These are phyloP conservation scores for Sungouiella thailandica DNA, from an alignment of 805 yeast species.

Conservation along the genomic window DNA sequence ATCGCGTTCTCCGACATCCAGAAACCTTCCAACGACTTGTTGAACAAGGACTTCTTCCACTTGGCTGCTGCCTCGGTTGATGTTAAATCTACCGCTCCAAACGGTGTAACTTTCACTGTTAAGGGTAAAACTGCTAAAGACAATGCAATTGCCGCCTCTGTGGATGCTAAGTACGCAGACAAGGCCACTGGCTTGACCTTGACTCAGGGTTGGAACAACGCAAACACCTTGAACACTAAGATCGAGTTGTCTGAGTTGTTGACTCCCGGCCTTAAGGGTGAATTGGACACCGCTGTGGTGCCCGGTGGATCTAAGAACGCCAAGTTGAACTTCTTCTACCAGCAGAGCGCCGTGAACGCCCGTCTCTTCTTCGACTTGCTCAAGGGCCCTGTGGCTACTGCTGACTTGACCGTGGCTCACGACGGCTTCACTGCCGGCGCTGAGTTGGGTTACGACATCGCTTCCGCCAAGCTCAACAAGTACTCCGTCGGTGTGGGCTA, in stretches of 20 bases:
- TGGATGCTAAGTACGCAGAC: slow-evolving; percentile 91
- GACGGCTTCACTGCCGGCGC: slow-evolving; percentile 97
- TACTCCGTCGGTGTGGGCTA: slow-evolving; percentile 93
- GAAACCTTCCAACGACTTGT: slow-evolving; percentile 85
- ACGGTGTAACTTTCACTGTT: slow-evolving; percentile 91
- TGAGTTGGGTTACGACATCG: slow-evolving; percentile 93
- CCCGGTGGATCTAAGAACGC: slow-evolving; percentile 85
- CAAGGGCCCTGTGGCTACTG: slow-evolving; percentile 93
- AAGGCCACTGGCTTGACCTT: slow-evolving; percentile 87
- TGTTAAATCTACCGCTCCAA: slow-evolving; percentile 90
- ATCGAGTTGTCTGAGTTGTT: slow-evolving; percentile 86
- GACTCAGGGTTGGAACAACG: slow-evolving; percentile 97
- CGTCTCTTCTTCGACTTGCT: slow-evolving; percentile 92
- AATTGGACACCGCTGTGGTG: slow-evolving; percentile 78
- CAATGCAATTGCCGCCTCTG: slow-evolving; percentile 77
- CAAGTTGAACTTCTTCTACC: slow-evolving; percentile 83
- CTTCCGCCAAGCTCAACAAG: slow-evolving; percentile 87
- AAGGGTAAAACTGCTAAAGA: slow-evolving; percentile 84
- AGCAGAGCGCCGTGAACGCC: slow-evolving; percentile 89
- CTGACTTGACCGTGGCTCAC: slow-evolving; percentile 92
- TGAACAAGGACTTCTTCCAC: slow-evolving; percentile 92
- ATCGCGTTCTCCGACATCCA: slow-evolving; percentile 92
- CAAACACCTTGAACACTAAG: slow-evolving; percentile 88
- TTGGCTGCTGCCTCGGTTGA: slow-evolving; percentile 80
- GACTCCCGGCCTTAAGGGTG: slow-evolving; percentile 93